Conservation (phyloP, 2,329 filamentous ascomycete species). For the Drechslerella stenobrocha region DNA sequence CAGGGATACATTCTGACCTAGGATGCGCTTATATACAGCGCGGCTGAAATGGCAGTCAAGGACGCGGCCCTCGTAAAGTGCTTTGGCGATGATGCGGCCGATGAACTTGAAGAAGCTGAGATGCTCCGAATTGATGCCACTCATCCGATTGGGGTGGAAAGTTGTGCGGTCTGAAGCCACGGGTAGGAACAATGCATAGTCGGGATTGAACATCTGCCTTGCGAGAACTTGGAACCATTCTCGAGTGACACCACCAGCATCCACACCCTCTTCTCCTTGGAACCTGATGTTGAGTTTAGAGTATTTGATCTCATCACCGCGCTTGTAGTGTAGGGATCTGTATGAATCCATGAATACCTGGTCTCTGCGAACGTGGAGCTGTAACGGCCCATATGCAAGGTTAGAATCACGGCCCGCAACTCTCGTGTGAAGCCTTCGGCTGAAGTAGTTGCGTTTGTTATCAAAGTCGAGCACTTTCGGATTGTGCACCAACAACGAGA, state of each 20-base stretch:
- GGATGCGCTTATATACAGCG: slow-evolving; percentile 96
- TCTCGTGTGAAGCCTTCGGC: slow-evolving; percentile 80
- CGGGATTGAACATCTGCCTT: slow-evolving; percentile 97
- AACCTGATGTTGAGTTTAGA: slow-evolving; percentile 98
- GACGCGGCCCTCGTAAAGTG: slow-evolving; percentile 90
- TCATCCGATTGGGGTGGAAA: slow-evolving; percentile 96
- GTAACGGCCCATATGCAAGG: slow-evolving; percentile 66
- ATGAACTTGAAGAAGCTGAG: slow-evolving; percentile 99
- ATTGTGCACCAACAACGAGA: slow-evolving; percentile 94
- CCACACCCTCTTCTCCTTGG: slow-evolving; percentile 94
- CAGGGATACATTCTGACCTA: slow-evolving; percentile 90
- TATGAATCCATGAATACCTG: slow-evolving; percentile 98
- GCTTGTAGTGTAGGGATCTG: slow-evolving; percentile 97
- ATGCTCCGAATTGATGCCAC: slow-evolving; percentile 92
- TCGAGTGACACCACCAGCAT: slow-evolving; percentile 93
- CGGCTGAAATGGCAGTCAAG: slow-evolving; percentile 98
- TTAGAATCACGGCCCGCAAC: slow-evolving; percentile 72
- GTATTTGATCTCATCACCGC: slow-evolving; percentile 95
- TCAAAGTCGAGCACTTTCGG: slow-evolving; percentile 98
- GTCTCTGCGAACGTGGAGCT: slow-evolving; percentile 86
- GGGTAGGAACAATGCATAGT: slow-evolving; percentile 93
- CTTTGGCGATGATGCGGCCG: slow-evolving; percentile 96
- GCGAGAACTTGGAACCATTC: slow-evolving; percentile 99
- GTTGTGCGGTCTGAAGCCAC: slow-evolving; percentile 97
- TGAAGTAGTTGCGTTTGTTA: slow-evolving; percentile 99